phyloP scores from a whole-genome alignment of 1,284 basidiomycete species.

The Bondarzewia mesenterica region DNA sequence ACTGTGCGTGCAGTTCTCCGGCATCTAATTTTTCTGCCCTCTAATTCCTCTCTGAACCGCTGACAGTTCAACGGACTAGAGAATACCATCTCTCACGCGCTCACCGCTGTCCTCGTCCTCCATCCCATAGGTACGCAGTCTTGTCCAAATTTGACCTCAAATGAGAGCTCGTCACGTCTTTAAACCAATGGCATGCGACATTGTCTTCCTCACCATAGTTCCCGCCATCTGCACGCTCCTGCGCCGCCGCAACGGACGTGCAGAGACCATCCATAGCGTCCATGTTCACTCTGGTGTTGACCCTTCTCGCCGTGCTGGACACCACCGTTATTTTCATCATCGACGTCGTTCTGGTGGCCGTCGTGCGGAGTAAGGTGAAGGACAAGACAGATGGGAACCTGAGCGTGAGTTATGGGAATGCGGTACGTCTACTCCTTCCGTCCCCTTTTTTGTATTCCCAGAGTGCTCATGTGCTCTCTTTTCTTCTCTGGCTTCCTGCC shows the following conservation, averaged over 20 bases:
- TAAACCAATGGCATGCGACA: conserved; percentile 31
- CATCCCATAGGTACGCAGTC: conserved; percentile 38
- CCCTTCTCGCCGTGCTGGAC: background rate
- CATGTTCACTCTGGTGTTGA: background rate
- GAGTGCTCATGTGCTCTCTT: background rate
- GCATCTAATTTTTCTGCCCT: background rate
- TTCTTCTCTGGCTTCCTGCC: background rate
- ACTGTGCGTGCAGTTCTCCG: conserved; percentile 28
- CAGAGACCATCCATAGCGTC: background rate
- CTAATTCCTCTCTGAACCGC: background rate
- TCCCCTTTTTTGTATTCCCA: background rate
- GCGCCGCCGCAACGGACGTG: conserved; percentile 16
- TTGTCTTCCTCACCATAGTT: conserved; percentile 44
- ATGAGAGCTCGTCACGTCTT: too few species aligned
- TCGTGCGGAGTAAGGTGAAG: background rate
- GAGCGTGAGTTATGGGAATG: background rate
- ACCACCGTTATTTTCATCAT: background rate
- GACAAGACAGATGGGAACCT: background rate
- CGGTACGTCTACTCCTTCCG: background rate
- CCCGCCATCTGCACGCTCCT: conserved; percentile 38
- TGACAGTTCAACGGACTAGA: conserved; percentile 22
- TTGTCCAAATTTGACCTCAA: background rate
- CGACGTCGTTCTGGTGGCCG: background rate
- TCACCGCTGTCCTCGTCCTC: conserved; percentile 31
- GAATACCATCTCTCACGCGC: conserved; percentile 28